These are phyloP conservation scores for Diddensiella santjacobensis DNA, from an alignment of 805 yeast species.

Conservation along the genomic window DNA sequence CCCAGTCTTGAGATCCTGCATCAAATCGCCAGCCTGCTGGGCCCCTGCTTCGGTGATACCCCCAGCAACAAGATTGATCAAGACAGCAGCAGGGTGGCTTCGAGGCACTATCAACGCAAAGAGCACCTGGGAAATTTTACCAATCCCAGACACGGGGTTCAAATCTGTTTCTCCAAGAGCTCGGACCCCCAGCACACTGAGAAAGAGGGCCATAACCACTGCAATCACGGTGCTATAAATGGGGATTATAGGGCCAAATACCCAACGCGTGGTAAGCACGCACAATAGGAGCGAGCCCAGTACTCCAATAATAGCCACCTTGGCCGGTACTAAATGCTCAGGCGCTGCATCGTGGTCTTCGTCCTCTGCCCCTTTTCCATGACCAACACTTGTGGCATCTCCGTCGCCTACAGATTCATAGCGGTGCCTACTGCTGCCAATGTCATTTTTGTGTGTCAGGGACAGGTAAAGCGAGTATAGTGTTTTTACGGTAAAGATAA, in stretches of 20 bases:
- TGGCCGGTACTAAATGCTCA: constrained; percentile 48
- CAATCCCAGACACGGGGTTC: constrained; percentile 95
- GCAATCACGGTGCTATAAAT: constrained; percentile 65
- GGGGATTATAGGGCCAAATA: constrained; percentile 74
- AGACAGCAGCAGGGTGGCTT: constrained; percentile 71
- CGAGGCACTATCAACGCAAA: constrained; percentile 79
- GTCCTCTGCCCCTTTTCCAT: constrained; percentile 7
- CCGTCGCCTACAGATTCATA: not conserved
- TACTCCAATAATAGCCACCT: constrained; percentile 57
- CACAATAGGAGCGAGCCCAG: constrained; percentile 64
- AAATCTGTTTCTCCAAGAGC: constrained; percentile 96
- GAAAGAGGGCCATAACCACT: constrained; percentile 66
- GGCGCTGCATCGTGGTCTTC: constrained; percentile 30
- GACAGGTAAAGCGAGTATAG: constrained; percentile 8
- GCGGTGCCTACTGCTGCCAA: not conserved
- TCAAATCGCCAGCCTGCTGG: constrained; percentile 96
- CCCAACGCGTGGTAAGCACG: constrained; percentile 53
- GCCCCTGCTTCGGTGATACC: constrained; percentile 99
- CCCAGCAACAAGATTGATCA: constrained; percentile 87
- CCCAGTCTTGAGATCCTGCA: constrained; percentile 97
- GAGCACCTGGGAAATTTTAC: constrained; percentile 84
- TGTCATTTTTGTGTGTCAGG: not conserved
- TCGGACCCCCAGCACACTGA: constrained; percentile 83
- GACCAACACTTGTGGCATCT: not conserved
- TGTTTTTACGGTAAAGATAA: constrained; percentile 54